Evolutionary conservation across 352 stramenopile species (phyloP).

Genomic region (Phytopythium boreale): DNA sequence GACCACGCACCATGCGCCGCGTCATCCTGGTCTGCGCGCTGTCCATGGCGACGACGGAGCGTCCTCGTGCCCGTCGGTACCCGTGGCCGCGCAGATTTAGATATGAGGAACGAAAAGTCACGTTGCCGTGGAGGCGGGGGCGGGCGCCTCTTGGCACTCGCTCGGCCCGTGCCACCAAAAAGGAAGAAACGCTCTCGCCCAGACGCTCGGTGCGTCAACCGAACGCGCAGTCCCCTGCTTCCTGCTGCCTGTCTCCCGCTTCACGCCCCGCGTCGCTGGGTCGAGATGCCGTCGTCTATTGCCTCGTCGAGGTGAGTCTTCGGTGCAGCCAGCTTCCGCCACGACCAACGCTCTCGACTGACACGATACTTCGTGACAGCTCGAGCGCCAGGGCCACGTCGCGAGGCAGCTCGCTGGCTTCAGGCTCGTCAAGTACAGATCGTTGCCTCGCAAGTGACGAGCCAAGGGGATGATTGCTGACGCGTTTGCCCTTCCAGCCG

Average conservation of each 20-base stretch:
- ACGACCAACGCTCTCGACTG: neutral
- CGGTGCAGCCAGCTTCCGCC: too few relatives aligned
- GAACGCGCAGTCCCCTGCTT: neutral
- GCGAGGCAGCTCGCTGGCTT: neutral
- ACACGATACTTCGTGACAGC: neutral
- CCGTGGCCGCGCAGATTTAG: neutral
- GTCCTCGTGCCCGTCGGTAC: neutral
- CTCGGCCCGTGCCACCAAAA: too few relatives aligned
- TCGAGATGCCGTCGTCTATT: constrained; percentile 3
- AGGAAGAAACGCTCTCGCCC: neutral
- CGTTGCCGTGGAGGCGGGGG: neutral
- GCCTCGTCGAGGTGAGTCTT: neutral
- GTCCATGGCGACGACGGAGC: neutral
- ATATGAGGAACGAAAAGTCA: neutral
- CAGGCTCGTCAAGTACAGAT: neutral
- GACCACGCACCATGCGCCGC: constrained; percentile 4
- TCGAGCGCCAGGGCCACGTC: neutral
- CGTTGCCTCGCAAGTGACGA: too few relatives aligned
- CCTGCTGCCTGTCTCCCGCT: neutral
- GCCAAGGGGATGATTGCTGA: neutral
- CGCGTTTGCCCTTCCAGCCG: neutral
- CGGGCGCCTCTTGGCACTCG: constrained; percentile 1
- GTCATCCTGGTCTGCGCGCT: neutral
- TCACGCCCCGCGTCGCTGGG: neutral
- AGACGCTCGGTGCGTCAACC: neutral